Evolutionary conservation across 2,329 filamentous ascomycete genomes (phyloP).

Genomic region (Fusarium camptoceras): DNA sequence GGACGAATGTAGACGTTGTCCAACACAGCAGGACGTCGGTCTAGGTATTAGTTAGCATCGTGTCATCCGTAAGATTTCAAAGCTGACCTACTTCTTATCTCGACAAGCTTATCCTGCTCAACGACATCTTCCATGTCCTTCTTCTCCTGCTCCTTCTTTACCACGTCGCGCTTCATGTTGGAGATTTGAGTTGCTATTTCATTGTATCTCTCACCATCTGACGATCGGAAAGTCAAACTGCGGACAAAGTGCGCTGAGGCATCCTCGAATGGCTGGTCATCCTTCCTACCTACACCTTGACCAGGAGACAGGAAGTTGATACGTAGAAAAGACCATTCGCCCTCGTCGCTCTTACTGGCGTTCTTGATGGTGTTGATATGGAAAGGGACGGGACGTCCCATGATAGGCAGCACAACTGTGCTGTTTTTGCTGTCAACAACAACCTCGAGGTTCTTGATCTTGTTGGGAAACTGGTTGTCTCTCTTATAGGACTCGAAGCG

Average conservation of each 20-base stretch:
- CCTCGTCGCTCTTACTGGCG: constrained; percentile 96
- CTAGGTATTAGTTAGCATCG: constrained; percentile 63
- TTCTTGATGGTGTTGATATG: constrained; percentile 99
- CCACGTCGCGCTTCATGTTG: constrained; percentile 92
- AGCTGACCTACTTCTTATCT: constrained; percentile 81
- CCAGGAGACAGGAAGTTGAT: constrained; percentile 98
- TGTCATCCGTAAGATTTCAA: not conserved
- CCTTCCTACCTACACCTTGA: constrained; percentile 95
- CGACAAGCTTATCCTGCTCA: constrained; percentile 96
- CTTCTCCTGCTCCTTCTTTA: constrained; percentile 96
- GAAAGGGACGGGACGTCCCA: constrained; percentile 97
- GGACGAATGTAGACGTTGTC: constrained; percentile 97
- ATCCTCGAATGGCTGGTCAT: constrained; percentile 98
- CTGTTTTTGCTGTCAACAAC: constrained; percentile 91
- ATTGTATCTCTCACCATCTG: constrained; percentile 87
- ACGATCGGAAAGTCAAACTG: constrained; percentile 93
- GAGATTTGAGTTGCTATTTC: constrained; percentile 94
- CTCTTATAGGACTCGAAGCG: constrained; percentile 99
- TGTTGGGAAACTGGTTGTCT: constrained; percentile 89
- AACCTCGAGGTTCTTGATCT: constrained; percentile 87
- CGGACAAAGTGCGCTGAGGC: constrained; percentile 94
- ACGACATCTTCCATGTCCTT: constrained; percentile 99
- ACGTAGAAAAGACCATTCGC: constrained; percentile 90
- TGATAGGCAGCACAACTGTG: constrained; percentile 93
- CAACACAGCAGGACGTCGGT: constrained; percentile 88